phyloP scores from a whole-genome alignment of 768 basidiomycete species.

The Suillus americanus region DNA sequence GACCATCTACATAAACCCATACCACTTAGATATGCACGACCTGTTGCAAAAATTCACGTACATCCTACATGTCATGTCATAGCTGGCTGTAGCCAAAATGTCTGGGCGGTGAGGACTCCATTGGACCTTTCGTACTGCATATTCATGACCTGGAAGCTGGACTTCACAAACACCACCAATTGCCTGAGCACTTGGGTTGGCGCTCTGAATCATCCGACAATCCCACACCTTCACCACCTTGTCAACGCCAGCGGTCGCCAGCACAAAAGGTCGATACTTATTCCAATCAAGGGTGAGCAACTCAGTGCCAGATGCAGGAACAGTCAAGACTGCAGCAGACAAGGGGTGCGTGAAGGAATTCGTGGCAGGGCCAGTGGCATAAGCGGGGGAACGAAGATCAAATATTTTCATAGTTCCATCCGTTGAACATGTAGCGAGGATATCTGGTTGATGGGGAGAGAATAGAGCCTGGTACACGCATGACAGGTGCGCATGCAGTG shows the following conservation, averaged over 20 bases:
- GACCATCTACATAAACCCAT: constrained; percentile 58
- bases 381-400: constrained; percentile 69
- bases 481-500: constrained; percentile 78
- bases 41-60: constrained; percentile 41
- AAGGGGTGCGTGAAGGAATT: constrained; percentile 67
- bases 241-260: constrained; percentile 83
- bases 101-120: constrained; percentile 84
- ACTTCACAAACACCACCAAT: constrained; percentile 74
- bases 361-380: constrained; percentile 46
- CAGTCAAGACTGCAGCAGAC: constrained; percentile 69
- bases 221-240: constrained; percentile 80
- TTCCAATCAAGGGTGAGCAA: constrained; percentile 89
- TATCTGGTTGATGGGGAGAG: constrained; percentile 86
- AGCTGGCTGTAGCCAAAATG: constrained; percentile 69
- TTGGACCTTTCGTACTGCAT: constrained; percentile 84
- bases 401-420: constrained; percentile 86
- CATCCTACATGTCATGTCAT: constrained; percentile 96
- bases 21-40: neutral
- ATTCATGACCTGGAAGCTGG: constrained; percentile 82
- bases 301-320: constrained; percentile 78
- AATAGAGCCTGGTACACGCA: constrained; percentile 92
- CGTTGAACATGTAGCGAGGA: constrained; percentile 80
- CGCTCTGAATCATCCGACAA: constrained; percentile 75
- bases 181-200: constrained; percentile 43
- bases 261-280: constrained; percentile 77